Conservation (phyloP, 495 filamentous ascomycete species). For the Achaetomiella virescens region DNA sequence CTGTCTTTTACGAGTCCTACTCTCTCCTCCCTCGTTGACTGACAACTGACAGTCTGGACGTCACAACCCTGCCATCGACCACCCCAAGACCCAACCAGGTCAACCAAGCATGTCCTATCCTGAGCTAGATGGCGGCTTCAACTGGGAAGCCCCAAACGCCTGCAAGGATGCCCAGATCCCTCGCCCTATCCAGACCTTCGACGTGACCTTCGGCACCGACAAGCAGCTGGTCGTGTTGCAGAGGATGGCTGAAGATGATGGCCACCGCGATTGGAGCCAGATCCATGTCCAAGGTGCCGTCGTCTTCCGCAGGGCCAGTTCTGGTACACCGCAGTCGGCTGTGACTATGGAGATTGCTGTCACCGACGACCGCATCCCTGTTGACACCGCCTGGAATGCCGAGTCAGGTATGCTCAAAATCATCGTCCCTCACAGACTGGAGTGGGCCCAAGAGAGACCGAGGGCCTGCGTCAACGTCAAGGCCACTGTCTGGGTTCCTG, state of each 20-base stretch:
- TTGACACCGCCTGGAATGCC: conserved; percentile 27
- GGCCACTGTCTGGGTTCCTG: conserved; percentile 39
- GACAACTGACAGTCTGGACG: background rate
- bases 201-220: conserved; percentile 25
- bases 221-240: conserved; percentile 29
- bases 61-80: background rate
- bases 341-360: conserved; percentile 34
- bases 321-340: conserved; percentile 19
- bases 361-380: conserved; percentile 31
- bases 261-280: conserved; percentile 10
- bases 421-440: conserved; percentile 27
- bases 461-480: conserved; percentile 36
- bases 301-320: conserved; percentile 29
- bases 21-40: background rate
- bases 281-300: conserved; percentile 36
- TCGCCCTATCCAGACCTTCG: conserved; percentile 26
- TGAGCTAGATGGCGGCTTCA: conserved; percentile 14
- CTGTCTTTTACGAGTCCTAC: background rate
- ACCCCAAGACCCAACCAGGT: background rate
- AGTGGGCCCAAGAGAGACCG: conserved; percentile 15
- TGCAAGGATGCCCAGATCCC: conserved; percentile 28
- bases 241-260: conserved; percentile 10
- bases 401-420: conserved; percentile 27
- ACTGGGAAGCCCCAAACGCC: conserved; percentile 6
- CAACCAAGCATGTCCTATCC: conserved; percentile 22